Evolutionary conservation across 2,329 filamentous ascomycete species (phyloP).

Genomic region (Phoma herbarum): DNA sequence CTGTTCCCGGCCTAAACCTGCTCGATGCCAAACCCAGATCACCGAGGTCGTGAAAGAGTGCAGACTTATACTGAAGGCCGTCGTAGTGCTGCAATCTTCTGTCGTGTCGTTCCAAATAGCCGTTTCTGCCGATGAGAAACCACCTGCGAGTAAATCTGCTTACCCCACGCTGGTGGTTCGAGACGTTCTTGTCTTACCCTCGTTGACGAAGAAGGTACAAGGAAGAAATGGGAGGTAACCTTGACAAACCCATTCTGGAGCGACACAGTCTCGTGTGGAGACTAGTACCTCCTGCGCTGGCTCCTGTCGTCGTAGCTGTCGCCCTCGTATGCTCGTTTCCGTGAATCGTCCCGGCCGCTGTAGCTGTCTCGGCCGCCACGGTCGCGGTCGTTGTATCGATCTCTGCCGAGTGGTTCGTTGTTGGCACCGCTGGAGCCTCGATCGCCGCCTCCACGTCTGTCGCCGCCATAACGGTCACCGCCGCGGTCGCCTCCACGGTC

Average conservation of each 20-base stretch:
- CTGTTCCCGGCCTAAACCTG: neutral
- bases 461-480: constrained; percentile 39
- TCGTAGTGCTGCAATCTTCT: neutral
- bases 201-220: constrained; percentile 43
- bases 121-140: neutral
- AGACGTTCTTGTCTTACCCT: constrained; percentile 47
- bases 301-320: constrained; percentile 80
- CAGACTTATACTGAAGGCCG: neutral
- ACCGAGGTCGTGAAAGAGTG: neutral
- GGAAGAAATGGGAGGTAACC: constrained; percentile 48
- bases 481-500: constrained; percentile 45
- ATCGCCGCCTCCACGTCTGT: constrained; percentile 37
- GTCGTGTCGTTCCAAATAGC: neutral
- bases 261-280: constrained; percentile 13
- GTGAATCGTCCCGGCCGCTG: constrained; percentile 49
- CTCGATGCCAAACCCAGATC: neutral
- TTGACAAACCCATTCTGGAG: constrained; percentile 49
- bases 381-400: constrained; percentile 55
- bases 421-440: constrained; percentile 74
- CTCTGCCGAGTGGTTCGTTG: constrained; percentile 78
- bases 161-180: constrained; percentile 33
- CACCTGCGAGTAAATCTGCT: constrained; percentile 26
- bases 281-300: constrained; percentile 67
- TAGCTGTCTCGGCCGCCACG: constrained; percentile 48
- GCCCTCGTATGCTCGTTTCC: constrained; percentile 73